A percentile compares a stretch with the other conserved stretches of the same genome.
These are phyloP conservation scores for Isatis tinctoria DNA, from an alignment of 345 rosid species.

Conservation along the genomic window DNA sequence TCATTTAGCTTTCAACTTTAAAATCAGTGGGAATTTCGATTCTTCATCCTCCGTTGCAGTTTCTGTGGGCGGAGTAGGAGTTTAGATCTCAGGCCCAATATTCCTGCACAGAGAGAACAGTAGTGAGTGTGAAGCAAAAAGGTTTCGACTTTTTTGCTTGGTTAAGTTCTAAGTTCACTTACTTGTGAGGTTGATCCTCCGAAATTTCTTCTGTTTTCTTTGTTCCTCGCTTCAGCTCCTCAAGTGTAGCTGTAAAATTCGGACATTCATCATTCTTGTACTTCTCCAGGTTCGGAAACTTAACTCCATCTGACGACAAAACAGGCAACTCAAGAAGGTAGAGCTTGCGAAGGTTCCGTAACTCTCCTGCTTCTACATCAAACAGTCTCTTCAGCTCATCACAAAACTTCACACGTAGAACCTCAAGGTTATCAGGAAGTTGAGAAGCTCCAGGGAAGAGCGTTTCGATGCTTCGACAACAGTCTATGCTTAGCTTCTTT, in stretches of 20 bases:
- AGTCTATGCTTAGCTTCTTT: constrained; percentile 40
- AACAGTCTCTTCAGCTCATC: constrained; percentile 33
- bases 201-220: background rate
- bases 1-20: too few species aligned
- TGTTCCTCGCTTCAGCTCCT: background rate
- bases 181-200: background rate
- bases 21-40: too few species aligned
- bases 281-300: background rate
- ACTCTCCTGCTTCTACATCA: background rate
- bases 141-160: background rate
- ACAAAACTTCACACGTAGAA: constrained; percentile 20
- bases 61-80: background rate
- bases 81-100: background rate
- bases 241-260: background rate
- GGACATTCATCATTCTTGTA: constrained; percentile 12
- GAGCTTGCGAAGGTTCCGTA: constrained; percentile 29
- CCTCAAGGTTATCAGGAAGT: constrained; percentile 19
- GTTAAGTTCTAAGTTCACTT: background rate
- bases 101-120: background rate
- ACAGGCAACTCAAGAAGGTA: constrained; percentile 42
- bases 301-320: constrained; percentile 20
- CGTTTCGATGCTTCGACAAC: constrained; percentile 38
- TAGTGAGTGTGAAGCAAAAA: background rate
- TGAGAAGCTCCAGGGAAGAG: constrained; percentile 17
- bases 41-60: background rate